Evolutionary conservation across 2,329 filamentous ascomycete species (phyloP).

Genomic region (Aspergillus sp.): DNA sequence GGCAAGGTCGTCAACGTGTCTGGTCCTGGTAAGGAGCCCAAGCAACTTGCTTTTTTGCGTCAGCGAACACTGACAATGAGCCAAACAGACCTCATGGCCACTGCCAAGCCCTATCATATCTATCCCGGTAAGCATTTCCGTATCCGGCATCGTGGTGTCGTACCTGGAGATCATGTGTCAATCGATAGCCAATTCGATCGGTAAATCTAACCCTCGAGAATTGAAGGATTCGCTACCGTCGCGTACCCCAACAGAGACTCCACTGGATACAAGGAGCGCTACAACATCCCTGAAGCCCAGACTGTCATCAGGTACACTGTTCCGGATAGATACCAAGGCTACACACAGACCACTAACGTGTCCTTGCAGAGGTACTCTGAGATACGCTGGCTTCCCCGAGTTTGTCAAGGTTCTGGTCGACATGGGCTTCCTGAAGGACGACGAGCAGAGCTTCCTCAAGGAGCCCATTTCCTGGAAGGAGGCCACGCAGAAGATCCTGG

Average conservation of each 20-base stretch:
- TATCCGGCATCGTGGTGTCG: too few species aligned
- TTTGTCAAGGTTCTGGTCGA: constrained; percentile 86
- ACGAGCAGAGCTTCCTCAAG: constrained; percentile 64
- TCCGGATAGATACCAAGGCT: too few species aligned
- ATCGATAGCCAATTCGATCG: too few species aligned
- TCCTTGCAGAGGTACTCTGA: constrained; percentile 61
- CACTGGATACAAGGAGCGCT: constrained; percentile 81
- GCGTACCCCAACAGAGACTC: constrained; percentile 93
- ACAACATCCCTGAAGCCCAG: constrained; percentile 81
- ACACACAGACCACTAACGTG: too few species aligned
- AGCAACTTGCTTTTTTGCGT: too few species aligned
- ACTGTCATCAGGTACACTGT: constrained; percentile 65
- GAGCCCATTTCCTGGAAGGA: constrained; percentile 76
- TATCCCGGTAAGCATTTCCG: constrained; percentile 54
- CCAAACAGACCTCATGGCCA: constrained; percentile 67
- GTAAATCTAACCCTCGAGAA: too few species aligned
- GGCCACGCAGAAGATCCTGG: constrained; percentile 74
- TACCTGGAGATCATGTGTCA: too few species aligned
- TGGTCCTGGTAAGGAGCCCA: constrained; percentile 42
- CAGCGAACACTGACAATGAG: too few species aligned
- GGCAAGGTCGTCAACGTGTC: constrained; percentile 69
- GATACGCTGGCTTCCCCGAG: constrained; percentile 87
- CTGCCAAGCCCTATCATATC: constrained; percentile 86
- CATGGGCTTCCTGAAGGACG: constrained; percentile 81
- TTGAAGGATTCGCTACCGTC: constrained; percentile 75